These are phyloP conservation scores for Corchorus olitorius DNA, from an alignment of 345 rosid genomes.

Conservation along the genomic window DNA sequence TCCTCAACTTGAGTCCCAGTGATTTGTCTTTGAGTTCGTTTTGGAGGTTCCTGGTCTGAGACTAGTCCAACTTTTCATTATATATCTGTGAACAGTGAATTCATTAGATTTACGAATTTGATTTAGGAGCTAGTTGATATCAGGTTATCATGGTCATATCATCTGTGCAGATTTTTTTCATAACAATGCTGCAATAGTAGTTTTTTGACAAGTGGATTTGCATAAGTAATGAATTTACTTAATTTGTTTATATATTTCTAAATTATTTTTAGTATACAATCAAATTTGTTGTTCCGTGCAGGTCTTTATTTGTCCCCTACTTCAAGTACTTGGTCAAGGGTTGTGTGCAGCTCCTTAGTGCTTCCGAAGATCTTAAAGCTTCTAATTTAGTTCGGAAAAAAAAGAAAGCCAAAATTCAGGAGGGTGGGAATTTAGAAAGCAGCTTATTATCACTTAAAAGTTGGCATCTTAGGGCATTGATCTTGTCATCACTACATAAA, in stretches of 20 bases:
- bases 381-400: constrained; percentile 58
- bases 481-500: constrained; percentile 73
- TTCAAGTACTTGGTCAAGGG: constrained; percentile 77
- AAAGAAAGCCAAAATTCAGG: constrained; percentile 75
- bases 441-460: constrained; percentile 36
- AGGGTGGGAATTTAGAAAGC: constrained; percentile 35
- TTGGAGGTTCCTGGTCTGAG: background rate
- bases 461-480: constrained; percentile 86
- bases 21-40: background rate
- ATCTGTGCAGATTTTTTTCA: background rate
- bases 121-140: background rate
- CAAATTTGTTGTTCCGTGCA: constrained; percentile 33
- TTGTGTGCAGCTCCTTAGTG: constrained; percentile 62
- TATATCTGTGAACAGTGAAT: background rate
- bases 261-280: background rate
- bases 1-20: background rate
- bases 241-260: background rate
- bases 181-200: constrained; percentile 8
- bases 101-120: background rate
- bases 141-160: background rate
- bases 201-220: background rate
- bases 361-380: constrained; percentile 32
- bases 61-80: background rate
- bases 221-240: background rate
- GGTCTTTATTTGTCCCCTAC: constrained; percentile 91